Base-by-base conservation (phyloP, 1,284 basidiomycete genomes). In the Moesziomyces antarcticus region DNA sequence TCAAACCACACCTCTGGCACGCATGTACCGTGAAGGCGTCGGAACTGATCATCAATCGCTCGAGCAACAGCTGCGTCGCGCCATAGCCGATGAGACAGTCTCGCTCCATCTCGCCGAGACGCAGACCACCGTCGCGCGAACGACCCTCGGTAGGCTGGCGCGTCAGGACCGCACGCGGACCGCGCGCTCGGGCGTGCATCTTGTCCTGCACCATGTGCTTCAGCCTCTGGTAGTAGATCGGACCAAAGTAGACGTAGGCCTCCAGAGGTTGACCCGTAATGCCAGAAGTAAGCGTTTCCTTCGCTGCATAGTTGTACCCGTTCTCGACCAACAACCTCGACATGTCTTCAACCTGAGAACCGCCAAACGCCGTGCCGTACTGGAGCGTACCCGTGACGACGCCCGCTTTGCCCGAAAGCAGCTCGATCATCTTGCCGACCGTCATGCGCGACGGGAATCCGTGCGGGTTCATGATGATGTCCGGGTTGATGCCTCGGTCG, bases 401-500 rank as follows among this genome's bases (percentile, higher is more conserved):
- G n/a, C 94, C 94, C 66, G 69, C 73, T 48, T 66, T 74, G 56
- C 97, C 96, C n/a, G 94, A 92, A 21, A 99, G 87, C 24, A 98
- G 87, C 85, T 99, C 97, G 62, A 99, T 97, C 97, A 99, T 99
- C 87, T 99, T 99, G 48, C 97, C 97, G 42, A 99, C 97, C 35
- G 97, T 78, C 96, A 99, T 99, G 56, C 97, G 93, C 59, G 94
- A 97, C 2, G 97, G 97, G 88, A 99, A 99, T 81, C 97, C 97
- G 85, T 99, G 97, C 3, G 97, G 97, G 85, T 99, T 99, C 96
- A 99, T 99, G 86, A 99, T 98, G 21, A 96, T 93, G 85, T 99
- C 97, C 90, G 82, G 94, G 82, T 89, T 91, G 77, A 98, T 96
- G 30, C 97, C 97, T 81, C 93, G 91, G 86, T 99, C 96, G 81